Percentiles rank a stretch among this genome's conserved stretches.
Evolutionary conservation across 306 rosid species (phyloP).

Genomic region (Ammopiptanthus mongolicus): DNA sequence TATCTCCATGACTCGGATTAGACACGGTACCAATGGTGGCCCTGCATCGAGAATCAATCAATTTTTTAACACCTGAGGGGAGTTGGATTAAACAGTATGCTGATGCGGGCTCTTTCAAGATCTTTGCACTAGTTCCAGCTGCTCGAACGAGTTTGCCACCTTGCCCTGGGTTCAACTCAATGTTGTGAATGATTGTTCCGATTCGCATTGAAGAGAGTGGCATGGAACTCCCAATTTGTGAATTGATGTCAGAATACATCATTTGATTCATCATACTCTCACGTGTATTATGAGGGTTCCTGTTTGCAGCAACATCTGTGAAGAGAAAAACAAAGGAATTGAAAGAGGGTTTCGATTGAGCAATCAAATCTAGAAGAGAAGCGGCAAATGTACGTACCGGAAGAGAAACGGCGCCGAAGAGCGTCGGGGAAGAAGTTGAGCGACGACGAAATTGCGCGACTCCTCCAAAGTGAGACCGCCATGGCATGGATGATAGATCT

Average conservation of each 20-base stretch:
- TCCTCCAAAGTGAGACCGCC: slow-evolving; percentile 21
- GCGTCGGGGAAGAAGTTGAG: background rate
- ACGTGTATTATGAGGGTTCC: slow-evolving; percentile 21
- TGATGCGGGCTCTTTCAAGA: slow-evolving; percentile 66
- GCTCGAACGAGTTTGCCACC: slow-evolving; percentile 89
- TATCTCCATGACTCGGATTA: slow-evolving; percentile 63
- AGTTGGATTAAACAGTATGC: slow-evolving; percentile 53
- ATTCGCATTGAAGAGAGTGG: slow-evolving; percentile 78
- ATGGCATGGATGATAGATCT: background rate
- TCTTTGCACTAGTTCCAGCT: slow-evolving; percentile 82
- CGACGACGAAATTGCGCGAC: background rate
- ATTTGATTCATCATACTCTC: slow-evolving; percentile 50
- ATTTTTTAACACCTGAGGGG: slow-evolving; percentile 65
- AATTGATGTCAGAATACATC: slow-evolving; percentile 65
- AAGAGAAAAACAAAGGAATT: background rate
- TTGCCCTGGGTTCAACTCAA: slow-evolving; percentile 79
- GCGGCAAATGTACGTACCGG: background rate
- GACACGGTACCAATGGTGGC: slow-evolving; percentile 80
- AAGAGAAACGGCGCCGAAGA: background rate
- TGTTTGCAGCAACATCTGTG: slow-evolving; percentile 25
- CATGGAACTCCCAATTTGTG: slow-evolving; percentile 82
- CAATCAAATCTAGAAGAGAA: background rate
- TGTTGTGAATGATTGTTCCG: slow-evolving; percentile 83
- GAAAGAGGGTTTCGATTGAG: background rate
- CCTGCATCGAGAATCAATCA: slow-evolving; percentile 64